Evolutionary conservation across 805 yeast genomes (phyloP), one percentile per base, ranked within the genome.

Genomic region (Candida koratica): DNA sequence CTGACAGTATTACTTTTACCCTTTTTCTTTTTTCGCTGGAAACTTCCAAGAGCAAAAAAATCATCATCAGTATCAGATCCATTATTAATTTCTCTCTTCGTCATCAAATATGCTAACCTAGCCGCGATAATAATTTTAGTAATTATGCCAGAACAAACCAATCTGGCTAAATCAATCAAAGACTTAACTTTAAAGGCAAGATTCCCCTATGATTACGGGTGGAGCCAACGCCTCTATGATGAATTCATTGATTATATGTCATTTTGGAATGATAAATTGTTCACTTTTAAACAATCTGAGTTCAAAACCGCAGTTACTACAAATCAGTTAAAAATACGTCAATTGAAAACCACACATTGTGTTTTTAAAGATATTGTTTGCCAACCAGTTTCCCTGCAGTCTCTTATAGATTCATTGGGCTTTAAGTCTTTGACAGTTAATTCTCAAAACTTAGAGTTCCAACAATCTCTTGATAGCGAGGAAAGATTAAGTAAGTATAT

Each of bases 191-290:
- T 55, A 39, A 58, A 55, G 34, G 47, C 60, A 2, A 45, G 70
- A 36, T 61, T 64, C 40, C 51, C 53, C 18, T 57, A 53, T 42
- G 53, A 53, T 33, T 79, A 68, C 50, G 89, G 89, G 0, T 49
- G 57, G 17, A 69, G 76, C 44, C 66, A 63, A 24, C 53, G 52
- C 1, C 65, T 65, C 34, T 61, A 75, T 27, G 53, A 71, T 8
- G 53, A 55, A 12, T 55, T 75, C 3, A 55, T 74, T 4, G 54
- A 64, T 16, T 61, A 69, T 24, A 71, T 81, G 39, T 64, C 60
- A 12, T 58, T 56, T 4, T 80, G 82, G 77, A 77, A 75, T 23
- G 54, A 55, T 1, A 55, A 61, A 17, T 43, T 75, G 25, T 77
- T 77, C 41, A 58, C 55, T 46, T 51, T 75, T 47, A 60, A 65